phyloP scores from a whole-genome alignment of 768 basidiomycete genomes.

The Boletus insuetus region DNA sequence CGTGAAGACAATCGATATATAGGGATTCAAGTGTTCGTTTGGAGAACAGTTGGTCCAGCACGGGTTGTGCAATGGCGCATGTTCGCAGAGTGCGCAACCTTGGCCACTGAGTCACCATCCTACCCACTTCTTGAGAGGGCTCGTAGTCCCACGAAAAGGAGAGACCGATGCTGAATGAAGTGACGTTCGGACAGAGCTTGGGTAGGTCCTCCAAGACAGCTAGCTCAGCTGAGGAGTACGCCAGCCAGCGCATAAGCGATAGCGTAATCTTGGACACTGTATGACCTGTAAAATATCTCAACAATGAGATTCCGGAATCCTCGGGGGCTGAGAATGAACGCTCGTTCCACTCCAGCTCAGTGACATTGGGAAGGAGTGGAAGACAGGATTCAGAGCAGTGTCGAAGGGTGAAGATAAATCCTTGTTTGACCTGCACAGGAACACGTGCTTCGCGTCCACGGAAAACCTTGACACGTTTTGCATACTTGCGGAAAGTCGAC shows the following conservation, averaged over 20 bases:
- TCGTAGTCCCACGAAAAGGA: slow-evolving; percentile 8
- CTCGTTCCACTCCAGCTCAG: slow-evolving; percentile 16
- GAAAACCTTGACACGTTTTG: slow-evolving; percentile 20
- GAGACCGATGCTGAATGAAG: slow-evolving; percentile 12
- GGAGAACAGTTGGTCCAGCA: slow-evolving; percentile 12
- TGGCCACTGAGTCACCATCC: slow-evolving; percentile 17
- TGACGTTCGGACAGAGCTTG: slow-evolving; percentile 18
- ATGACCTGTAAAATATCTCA: slow-evolving; percentile 12
- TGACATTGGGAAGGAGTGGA: slow-evolving; percentile 24
- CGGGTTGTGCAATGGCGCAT: slow-evolving; percentile 9
- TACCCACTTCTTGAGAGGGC: slow-evolving; percentile 10
- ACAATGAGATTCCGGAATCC: slow-evolving; percentile 11
- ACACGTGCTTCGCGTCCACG: not conserved
- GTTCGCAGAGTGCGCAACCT: slow-evolving; percentile 7
- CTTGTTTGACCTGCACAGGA: not conserved
- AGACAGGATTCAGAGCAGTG: slow-evolving; percentile 6
- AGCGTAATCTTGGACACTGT: slow-evolving; percentile 12
- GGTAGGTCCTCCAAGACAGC: slow-evolving; percentile 15
- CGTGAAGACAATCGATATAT: slow-evolving; percentile 6
- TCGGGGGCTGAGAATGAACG: not conserved
- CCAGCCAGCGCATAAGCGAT: slow-evolving; percentile 12
- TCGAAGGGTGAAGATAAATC: slow-evolving; percentile 10
- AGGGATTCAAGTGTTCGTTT: slow-evolving; percentile 6
- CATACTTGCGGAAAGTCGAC: slow-evolving; percentile 21
- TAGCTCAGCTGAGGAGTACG: slow-evolving; percentile 9